Percentiles rank a stretch among this genome's conserved stretches.
Evolutionary conservation across 2,329 filamentous ascomycete genomes (phyloP).

Genomic region (Bisporella sp.): DNA sequence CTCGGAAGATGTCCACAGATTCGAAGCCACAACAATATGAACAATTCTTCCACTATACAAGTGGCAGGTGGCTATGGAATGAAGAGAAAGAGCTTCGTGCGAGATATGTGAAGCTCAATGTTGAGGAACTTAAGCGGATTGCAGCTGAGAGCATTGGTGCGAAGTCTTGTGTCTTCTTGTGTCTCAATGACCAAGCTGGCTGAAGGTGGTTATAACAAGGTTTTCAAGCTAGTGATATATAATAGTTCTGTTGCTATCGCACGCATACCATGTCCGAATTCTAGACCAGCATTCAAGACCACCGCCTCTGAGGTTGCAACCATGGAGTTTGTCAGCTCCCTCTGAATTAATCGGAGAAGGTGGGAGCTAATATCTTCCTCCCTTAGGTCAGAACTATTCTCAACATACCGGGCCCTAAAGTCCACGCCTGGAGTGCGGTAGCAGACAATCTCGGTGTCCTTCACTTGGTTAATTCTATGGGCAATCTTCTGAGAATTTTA

Average conservation of each 20-base stretch:
- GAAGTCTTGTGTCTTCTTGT: constrained; percentile 1
- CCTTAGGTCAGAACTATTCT: constrained; percentile 16
- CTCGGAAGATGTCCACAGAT: too few species aligned
- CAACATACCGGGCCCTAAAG: constrained; percentile 14
- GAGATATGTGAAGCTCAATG: too few species aligned
- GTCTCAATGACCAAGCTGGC: constrained; percentile 31
- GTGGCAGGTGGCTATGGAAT: too few species aligned
- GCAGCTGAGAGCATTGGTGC: too few species aligned
- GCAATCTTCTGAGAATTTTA: constrained; percentile 4
- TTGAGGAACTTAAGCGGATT: too few species aligned
- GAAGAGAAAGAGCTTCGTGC: too few species aligned
- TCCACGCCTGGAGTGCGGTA: constrained; percentile 14
- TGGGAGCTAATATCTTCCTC: constrained; percentile 2
- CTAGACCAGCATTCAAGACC: constrained; percentile 12
- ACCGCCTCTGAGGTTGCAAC: constrained; percentile 22
- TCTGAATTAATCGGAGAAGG: background rate
- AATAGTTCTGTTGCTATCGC: constrained; percentile 23
- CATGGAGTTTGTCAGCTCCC: constrained; percentile 18
- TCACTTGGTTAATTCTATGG: constrained; percentile 24
- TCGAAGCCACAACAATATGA: too few species aligned
- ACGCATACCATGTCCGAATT: constrained; percentile 15
- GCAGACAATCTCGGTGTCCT: constrained; percentile 25
- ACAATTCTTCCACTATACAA: too few species aligned
- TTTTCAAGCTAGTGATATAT: constrained; percentile 28
- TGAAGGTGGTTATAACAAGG: constrained; percentile 33